Conservation (phyloP, 2,329 filamentous ascomycete genomes). For the Rhinocladiella similis region DNA sequence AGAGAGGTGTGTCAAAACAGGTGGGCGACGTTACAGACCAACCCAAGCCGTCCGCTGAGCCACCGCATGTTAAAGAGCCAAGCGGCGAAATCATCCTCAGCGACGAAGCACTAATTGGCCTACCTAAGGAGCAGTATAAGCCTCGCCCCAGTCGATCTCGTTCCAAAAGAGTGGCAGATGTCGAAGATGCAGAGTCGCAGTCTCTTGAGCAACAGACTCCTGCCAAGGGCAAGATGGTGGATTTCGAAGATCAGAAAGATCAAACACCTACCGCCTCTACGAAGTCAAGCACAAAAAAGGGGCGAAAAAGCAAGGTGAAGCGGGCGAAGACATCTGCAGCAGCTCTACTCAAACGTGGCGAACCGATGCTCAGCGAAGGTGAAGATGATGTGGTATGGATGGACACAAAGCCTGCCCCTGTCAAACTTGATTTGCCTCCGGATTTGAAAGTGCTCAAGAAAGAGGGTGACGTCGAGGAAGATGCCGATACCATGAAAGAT, state of each 20-base stretch:
- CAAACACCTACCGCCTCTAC: constrained; percentile 6
- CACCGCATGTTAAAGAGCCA: constrained; percentile 15
- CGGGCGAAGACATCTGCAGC: constrained; percentile 29
- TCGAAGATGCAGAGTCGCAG: constrained; percentile 3
- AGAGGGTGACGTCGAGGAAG: constrained; percentile 10
- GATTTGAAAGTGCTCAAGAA: constrained; percentile 26
- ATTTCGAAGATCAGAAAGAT: constrained; percentile 4
- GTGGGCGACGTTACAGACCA: constrained; percentile 5
- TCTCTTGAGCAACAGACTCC: constrained; percentile 2
- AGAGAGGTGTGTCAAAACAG: constrained; percentile 17
- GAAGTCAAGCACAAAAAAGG: constrained; percentile 20
- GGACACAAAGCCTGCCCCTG: constrained; percentile 26
- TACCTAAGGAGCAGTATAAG: constrained; percentile 30
- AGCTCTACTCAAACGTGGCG: constrained; percentile 18
- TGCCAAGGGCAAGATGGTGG: background rate
- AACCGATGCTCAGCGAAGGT: constrained; percentile 28
- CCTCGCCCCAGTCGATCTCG: constrained; percentile 28
- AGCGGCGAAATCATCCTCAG: constrained; percentile 26
- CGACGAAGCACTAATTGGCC: constrained; percentile 28
- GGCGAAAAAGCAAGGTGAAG: constrained; percentile 29
- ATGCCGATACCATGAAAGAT: background rate
- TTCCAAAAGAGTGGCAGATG: constrained; percentile 21
- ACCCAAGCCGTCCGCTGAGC: background rate
- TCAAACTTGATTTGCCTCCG: constrained; percentile 27
- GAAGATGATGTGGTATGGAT: constrained; percentile 30